Base-by-base conservation (phyloP, 2,329 filamentous ascomycete genomes). In the Acrodontium crateriforme region DNA sequence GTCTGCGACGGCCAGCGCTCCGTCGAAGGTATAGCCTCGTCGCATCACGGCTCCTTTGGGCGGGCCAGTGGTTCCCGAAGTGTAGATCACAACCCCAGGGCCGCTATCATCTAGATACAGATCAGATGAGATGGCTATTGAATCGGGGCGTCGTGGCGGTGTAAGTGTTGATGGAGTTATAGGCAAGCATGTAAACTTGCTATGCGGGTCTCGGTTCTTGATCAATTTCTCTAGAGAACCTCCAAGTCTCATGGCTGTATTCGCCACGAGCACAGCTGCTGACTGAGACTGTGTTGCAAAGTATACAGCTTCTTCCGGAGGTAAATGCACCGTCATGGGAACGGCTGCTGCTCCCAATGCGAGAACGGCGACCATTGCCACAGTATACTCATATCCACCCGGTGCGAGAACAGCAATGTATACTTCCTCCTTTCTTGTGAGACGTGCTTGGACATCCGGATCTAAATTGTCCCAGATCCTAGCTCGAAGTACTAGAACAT, bases 311-410 rank as follows among this genome's bases (percentile, higher is more conserved):
- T 63, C 60, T 25, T 59, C 49, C 5, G 59, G 45, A 2, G 59
- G 55, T 5, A 62, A 30, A 8, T 47, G 53, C 9, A 56, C 52
- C 14, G 52, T 51, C 35, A 64, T 54, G 3, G 60, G 62, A 6
- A 65, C 62, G 2, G 56, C 54, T 9, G 59, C 61, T 3, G 56
- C 62, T 11, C 60, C 60, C 2, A 62, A 35, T 6, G 62, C 60
- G 18, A 62, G 45, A n/a, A 62, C 50, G 4, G 60, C 55, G 16
- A 65, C 47, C 36, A 63, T 58, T 4, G 55, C 60, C n/a, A 64
- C 58, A 3, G 56, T 50, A 37, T 58, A 65, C 30, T 63, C 60
- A 38, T 64, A 64, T 4, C 61, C 55, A 5, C 59, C 58, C 3
- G 57, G 49, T 8, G 58, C 60, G 17, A 65, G 44, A 4, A 65